Percentiles rank a stretch among this genome's conserved stretches.
Evolutionary conservation across 2,329 filamentous ascomycete species (phyloP).

Genomic region (Penicillium sp.): DNA sequence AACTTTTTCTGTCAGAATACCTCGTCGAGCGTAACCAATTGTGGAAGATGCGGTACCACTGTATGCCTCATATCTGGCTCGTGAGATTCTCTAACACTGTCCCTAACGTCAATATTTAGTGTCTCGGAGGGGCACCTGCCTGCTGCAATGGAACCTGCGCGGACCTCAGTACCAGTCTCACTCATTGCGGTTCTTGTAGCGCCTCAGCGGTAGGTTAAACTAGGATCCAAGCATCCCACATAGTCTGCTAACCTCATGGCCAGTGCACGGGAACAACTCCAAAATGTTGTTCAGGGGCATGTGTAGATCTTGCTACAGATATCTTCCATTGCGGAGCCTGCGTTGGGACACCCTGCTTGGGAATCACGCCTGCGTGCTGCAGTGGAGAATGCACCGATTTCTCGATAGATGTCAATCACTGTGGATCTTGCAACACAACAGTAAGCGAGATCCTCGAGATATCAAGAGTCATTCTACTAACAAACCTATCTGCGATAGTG

Average conservation of each 20-base stretch:
- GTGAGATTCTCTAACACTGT: not conserved
- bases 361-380: slow-evolving; percentile 11
- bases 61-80: not conserved
- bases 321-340: slow-evolving; percentile 10
- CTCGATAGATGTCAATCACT: slow-evolving; percentile 4
- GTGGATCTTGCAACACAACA: slow-evolving; percentile 8
- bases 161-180: slow-evolving; percentile 3
- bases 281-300: slow-evolving; percentile 13
- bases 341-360: slow-evolving; percentile 1
- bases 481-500: not conserved
- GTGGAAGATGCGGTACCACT: slow-evolving; percentile 7
- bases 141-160: slow-evolving; percentile 12
- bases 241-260: not conserved
- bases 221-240: not conserved
- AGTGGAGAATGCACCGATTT: slow-evolving; percentile 11
- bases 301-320: slow-evolving; percentile 4
- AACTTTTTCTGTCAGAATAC: slow-evolving; percentile 10
- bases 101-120: not conserved
- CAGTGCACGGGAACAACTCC: slow-evolving; percentile 13
- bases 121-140: slow-evolving; percentile 7
- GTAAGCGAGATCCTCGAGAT: not conserved
- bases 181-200: slow-evolving; percentile 7
- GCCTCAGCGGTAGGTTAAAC: slow-evolving; percentile 1
- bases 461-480: not conserved
- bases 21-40: slow-evolving; percentile 2